Base-by-base conservation (phyloP, 148 eudicot genomes). In the Arctostaphylos glauca region DNA sequence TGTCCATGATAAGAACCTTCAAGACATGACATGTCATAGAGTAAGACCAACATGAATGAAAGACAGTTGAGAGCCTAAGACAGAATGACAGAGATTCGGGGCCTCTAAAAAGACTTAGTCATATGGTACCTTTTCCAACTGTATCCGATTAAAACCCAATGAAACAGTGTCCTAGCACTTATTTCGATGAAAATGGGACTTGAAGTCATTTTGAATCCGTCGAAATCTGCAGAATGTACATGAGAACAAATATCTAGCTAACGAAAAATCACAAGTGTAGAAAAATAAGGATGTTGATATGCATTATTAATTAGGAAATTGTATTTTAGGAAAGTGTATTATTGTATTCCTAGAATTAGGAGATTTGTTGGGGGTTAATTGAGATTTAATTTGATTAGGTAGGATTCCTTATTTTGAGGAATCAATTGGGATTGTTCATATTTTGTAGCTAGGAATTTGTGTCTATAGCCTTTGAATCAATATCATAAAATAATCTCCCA, bases 1-100 rank as follows among this genome's bases (percentile, higher is more conserved):
- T 59, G 41, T 66, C 71, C 71, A 66, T 21, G 67, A 60, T 60
- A n/a, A 60, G 67, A 58, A 64, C 31, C 70, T 64, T 23, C 70
- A 66, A 66, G 44, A 38, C 48, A 70, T 70, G 18, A 70, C 44
- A 66, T 66, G 43, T 66, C 71, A 0, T 2, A 2, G 21, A 13
- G 23, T 25, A 3, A 66, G 41, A 66, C 71, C 71, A 66, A 25
- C 41, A n/a, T 23, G 43, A 21, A 9, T 66, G 0, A 66, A 21
- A 66, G 12, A 66, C 23, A 66, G 71, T 13, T 25, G 38, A 25
- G 41, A 55, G 59, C 59, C 19, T 13, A 18, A 18, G 6, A 59
- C 25, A 9, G n/a, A 59, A 59, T 18, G 66, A 59, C 66, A 59
- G 7, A 59, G 66, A 19, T 59, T 19, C 23, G 19, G 19, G 8